Percentiles rank a stretch among this genome's conserved stretches.
Conservation (phyloP, 768 basidiomycete genomes). For the Panus rudis region DNA sequence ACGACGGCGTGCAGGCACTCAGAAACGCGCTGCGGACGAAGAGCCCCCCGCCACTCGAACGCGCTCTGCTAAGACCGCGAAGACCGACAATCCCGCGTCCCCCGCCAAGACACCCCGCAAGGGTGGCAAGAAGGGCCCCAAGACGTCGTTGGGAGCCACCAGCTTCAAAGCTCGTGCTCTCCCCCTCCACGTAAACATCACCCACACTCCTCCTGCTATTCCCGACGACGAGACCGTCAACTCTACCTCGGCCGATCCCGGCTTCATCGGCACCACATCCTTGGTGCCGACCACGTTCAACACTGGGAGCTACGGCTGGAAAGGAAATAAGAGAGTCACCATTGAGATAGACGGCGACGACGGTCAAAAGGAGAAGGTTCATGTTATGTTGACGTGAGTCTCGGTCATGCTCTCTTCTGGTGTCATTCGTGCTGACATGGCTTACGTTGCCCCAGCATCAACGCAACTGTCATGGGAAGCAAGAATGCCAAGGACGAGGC, state of each 20-base stretch:
- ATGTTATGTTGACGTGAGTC: slow-evolving; percentile 68
- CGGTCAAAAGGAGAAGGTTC: slow-evolving; percentile 55
- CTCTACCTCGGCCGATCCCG: slow-evolving; percentile 42
- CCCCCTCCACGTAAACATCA: slow-evolving; percentile 62
- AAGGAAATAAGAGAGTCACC: slow-evolving; percentile 59
- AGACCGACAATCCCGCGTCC: slow-evolving; percentile 27
- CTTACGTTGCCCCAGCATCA: slow-evolving; percentile 42
- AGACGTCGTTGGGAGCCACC: slow-evolving; percentile 19
- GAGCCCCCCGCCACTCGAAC: slow-evolving; percentile 26
- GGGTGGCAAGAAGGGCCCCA: slow-evolving; percentile 36
- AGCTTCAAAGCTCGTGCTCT: slow-evolving; percentile 20
- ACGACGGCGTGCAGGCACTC: slow-evolving; percentile 9
- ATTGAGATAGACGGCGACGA: slow-evolving; percentile 50
- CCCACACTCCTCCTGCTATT: slow-evolving; percentile 51
- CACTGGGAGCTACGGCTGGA: slow-evolving; percentile 84
- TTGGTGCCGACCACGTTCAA: slow-evolving; percentile 54
- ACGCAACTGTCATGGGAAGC: slow-evolving; percentile 70
- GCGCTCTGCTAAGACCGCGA: slow-evolving; percentile 39
- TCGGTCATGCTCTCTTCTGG: slow-evolving; percentile 1
- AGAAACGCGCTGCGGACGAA: slow-evolving; percentile 22
- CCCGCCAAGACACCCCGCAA: slow-evolving; percentile 28
- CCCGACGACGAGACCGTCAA: slow-evolving; percentile 27
- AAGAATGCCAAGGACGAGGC: slow-evolving; percentile 41
- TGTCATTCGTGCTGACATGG: background rate
- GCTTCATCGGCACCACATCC: slow-evolving; percentile 49